Base-by-base conservation (phyloP, 345 rosid genomes). In the Corchorus capsularis region DNA sequence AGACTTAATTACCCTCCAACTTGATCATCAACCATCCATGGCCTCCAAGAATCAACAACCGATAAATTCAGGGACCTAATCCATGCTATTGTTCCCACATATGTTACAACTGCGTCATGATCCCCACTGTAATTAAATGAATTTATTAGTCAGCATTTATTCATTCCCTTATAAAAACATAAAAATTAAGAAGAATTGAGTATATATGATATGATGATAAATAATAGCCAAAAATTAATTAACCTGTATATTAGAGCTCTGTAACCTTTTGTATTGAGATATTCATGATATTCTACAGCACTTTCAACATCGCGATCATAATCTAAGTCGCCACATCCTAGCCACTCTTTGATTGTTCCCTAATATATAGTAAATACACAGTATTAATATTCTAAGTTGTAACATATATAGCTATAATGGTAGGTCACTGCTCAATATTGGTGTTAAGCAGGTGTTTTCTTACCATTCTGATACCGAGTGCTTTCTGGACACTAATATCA, bases 241-340 rank as follows among this genome's bases (percentile, higher is more conserved):
- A 27, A 27, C 82, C 82, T 80, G 82, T 82, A 82, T 4, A 80
- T 70, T 37, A 85, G 80, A 39, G 84, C 82, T 72, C 65, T 57
- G 56, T 80, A 78, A 8, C 81, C 79, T 73, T 50, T 71, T 4
- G 47, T 4, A 32, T 59, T 74, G 54, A 84, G 77, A 56, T 69
- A 34, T 12, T 10, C 64, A 71, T 81, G 83, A 63, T 70, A 63
- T 0, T 68, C 69, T 32, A 76, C 16, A 8, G 54, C 7, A 57
- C 72, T 65, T 6, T 52, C 5, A 13, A 79, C 77, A 70, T 77
- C 67, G 0, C 52, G 4, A 8, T 72, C 70, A 6, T 81, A 84
- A 70, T 22, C 32, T 74, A 79, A 59, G 75, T 72, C 79, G 8
- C 76, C 84, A 57, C 87, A 82, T 73, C 86, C 72, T 13, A n/a